Percentiles rank a stretch among this genome's conserved stretches.
Conservation (phyloP, 768 basidiomycete species). For the Pholiota conissans region DNA sequence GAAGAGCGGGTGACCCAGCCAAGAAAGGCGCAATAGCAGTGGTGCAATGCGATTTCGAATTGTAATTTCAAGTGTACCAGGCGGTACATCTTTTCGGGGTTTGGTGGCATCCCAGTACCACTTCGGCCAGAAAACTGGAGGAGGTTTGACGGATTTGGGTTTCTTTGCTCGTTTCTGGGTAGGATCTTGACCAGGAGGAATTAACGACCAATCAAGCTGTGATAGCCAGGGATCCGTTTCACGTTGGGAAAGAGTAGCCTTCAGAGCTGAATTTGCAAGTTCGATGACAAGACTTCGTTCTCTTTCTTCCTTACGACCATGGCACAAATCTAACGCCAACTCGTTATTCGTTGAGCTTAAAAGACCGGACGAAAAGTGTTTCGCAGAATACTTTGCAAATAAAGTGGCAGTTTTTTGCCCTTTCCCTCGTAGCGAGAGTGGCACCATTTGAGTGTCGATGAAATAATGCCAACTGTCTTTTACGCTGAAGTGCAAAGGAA, state of each 20-base stretch:
- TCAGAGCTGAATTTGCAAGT: conserved; percentile 39
- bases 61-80: conserved; percentile 82
- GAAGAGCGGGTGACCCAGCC: conserved; percentile 85
- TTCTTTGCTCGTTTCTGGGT: conserved; percentile 31
- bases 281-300: conserved; percentile 35
- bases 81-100: conserved; percentile 64
- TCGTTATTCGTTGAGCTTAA: conserved; percentile 41
- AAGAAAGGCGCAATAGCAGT: conserved; percentile 81
- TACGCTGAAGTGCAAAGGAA: conserved; percentile 55
- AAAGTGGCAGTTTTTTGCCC: conserved; percentile 44
- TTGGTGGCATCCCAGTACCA: conserved; percentile 94
- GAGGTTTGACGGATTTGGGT: conserved; percentile 37
- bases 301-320: conserved; percentile 36
- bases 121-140: conserved; percentile 79
- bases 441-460: conserved; percentile 28
- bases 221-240: conserved; percentile 52
- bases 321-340: conserved; percentile 48
- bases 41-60: conserved; percentile 82
- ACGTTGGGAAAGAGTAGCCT: conserved; percentile 16
- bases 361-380: conserved; percentile 40
- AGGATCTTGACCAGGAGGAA: conserved; percentile 13
- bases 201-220: conserved; percentile 67
- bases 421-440: conserved; percentile 41
- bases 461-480: conserved; percentile 72
- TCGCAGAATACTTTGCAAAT: conserved; percentile 49